Base-by-base conservation (phyloP, 768 basidiomycete species). In the Rickenella mellea region DNA sequence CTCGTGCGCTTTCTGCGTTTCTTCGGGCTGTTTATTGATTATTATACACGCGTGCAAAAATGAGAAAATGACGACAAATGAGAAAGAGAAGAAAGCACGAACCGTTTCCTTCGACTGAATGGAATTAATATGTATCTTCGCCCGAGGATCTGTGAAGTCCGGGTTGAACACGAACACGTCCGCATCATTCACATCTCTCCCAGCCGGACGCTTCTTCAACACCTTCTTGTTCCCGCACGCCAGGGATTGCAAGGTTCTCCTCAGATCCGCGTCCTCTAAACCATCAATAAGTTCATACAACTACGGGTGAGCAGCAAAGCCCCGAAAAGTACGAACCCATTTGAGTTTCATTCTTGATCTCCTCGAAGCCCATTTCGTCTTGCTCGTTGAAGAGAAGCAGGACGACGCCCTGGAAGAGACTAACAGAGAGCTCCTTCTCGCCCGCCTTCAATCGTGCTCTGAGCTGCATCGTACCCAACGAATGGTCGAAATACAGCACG, bases 71-170 rank as follows among this genome's bases (percentile, higher is more conserved):
- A 19, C 19, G 29, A 12, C 12, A 33, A 10, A 27, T 11, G 31
- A 27, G 15, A n/a, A 15, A 35, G 26, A n/a, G 31, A 29, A 22
- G 6, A 17, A 39, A 6, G 6, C 9, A 64, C 83, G 46, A 55
- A 93, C 90, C 47, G 90, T 80, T 50, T 93, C 84, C 56, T 92
- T 92, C 12, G 82, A 84, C 59, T 97, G 96, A 38, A 99, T 94
- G 17, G 92, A 87, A 55, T 92, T 94, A 64, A 98, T 93, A 61
- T 88, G 88, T 29, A 99, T 74, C 51, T 82, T 87, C 27, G 78
- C 62, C 30, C 76, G 71, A 6, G 82, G 70, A 52, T 94, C 85
- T 22, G 78, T 76, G 60, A 98, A 98, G 7, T 77, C 77, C 24
- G 72, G 65, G 57, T 97, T 96, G 67, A 83, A 91, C 25, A 63